phyloP scores from a whole-genome alignment of 2,329 filamentous ascomycete genomes.

The Hirsutella thompsonii region DNA sequence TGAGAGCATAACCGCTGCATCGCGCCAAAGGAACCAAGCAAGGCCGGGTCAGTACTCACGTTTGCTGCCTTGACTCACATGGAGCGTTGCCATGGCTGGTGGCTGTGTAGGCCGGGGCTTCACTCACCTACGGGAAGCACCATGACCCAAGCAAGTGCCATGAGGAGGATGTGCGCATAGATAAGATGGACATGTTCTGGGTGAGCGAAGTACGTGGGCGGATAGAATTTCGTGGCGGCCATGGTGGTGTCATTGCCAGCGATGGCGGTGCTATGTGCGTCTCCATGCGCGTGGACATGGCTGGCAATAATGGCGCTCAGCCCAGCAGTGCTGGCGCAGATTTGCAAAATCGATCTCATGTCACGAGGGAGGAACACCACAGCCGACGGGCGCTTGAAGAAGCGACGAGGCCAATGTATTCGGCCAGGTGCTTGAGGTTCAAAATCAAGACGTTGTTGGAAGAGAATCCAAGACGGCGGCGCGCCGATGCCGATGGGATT shows the following conservation, averaged over 20 bases:
- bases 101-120: neutral
- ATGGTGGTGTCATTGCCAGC: neutral
- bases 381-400: too few species aligned
- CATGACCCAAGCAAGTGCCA: constrained; percentile 61
- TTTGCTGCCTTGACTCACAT: neutral
- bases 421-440: too few species aligned
- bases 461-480: too few species aligned
- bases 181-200: constrained; percentile 41
- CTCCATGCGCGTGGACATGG: neutral
- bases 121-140: constrained; percentile 57
- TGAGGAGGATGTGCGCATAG: constrained; percentile 56
- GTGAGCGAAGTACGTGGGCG: constrained; percentile 47
- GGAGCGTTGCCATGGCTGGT: neutral
- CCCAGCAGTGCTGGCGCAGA: neutral
- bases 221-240: constrained; percentile 16
- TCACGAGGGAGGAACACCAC: too few species aligned
- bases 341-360: neutral
- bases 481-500: too few species aligned
- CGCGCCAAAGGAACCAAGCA: neutral
- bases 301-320: neutral
- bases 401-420: too few species aligned
- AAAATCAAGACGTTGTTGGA: too few species aligned
- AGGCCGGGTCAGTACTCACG: neutral
- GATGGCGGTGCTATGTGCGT: neutral
- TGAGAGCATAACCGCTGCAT: constrained; percentile 70